These are phyloP conservation scores for Citrullus colocynthis DNA, from an alignment of 306 rosid species.

Conservation along the genomic window DNA sequence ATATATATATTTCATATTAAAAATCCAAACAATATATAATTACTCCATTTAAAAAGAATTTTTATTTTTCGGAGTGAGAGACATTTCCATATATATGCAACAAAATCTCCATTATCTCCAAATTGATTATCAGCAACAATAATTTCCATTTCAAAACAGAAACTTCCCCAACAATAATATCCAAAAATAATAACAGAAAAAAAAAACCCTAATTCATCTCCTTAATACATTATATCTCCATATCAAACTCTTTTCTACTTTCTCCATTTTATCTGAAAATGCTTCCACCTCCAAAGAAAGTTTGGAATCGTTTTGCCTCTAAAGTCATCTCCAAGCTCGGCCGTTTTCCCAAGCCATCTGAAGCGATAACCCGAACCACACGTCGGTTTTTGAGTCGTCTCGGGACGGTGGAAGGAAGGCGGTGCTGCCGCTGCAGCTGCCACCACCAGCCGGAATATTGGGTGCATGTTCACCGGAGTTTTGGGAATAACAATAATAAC, in stretches of 20 bases:
- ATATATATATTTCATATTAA: not conserved
- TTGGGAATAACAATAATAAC: not conserved
- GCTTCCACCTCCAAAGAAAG: conserved; percentile 1
- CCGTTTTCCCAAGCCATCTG: not conserved
- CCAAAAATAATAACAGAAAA: too few species aligned
- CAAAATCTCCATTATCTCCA: not conserved
- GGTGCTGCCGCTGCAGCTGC: not conserved
- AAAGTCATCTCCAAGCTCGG: not conserved
- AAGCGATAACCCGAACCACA: not conserved
- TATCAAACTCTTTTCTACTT: not conserved
- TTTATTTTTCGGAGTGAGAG: not conserved
- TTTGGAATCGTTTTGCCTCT: not conserved
- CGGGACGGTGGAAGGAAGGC: not conserved
- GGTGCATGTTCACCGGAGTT: not conserved
- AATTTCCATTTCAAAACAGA: not conserved
- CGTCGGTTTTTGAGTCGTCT: not conserved
- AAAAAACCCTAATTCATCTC: not conserved
- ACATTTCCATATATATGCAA: not conserved
- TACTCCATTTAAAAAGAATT: not conserved
- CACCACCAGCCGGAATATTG: not conserved
- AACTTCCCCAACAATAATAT: too few species aligned
- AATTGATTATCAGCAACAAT: not conserved
- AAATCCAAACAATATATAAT: not conserved
- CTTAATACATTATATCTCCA: not conserved
- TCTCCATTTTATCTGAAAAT: not conserved